Conservation (phyloP, 345 rosid species). For the Eutrema japonicum region DNA sequence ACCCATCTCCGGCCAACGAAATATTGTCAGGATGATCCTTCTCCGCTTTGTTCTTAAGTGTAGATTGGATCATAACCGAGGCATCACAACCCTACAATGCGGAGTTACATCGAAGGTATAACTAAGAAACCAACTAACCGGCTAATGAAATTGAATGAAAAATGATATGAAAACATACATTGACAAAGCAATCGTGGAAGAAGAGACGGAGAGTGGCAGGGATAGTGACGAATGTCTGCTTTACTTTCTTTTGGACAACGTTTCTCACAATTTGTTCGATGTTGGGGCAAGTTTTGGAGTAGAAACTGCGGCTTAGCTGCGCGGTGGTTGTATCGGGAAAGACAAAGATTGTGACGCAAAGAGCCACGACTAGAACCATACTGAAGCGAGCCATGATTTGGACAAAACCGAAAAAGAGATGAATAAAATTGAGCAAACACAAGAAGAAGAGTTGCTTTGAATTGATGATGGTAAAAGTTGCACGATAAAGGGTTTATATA, state of each 20-base stretch:
- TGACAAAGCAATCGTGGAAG: slow-evolving; percentile 83
- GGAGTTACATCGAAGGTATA: not conserved
- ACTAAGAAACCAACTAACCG: not conserved
- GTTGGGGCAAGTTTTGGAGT: slow-evolving; percentile 65
- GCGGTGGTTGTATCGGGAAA: slow-evolving; percentile 52
- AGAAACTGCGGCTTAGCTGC: slow-evolving; percentile 56
- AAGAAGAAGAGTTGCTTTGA: slow-evolving; percentile 25
- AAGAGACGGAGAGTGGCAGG: slow-evolving; percentile 81
- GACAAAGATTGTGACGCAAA: slow-evolving; percentile 46
- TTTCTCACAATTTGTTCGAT: slow-evolving; percentile 65
- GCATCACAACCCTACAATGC: slow-evolving; percentile 71
- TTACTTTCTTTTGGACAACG: slow-evolving; percentile 53
- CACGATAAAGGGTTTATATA: slow-evolving; percentile 31
- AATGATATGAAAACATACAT: slow-evolving; percentile 43
- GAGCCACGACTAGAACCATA: slow-evolving; percentile 37
- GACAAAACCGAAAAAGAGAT: not conserved
- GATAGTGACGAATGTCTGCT: slow-evolving; percentile 62
- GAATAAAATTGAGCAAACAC: slow-evolving; percentile 13
- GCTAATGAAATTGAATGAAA: not conserved
- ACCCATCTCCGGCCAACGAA: slow-evolving; percentile 81
- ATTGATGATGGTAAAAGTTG: slow-evolving; percentile 32
- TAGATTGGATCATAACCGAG: slow-evolving; percentile 62
- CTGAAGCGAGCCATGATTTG: slow-evolving; percentile 38
- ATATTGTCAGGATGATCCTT: slow-evolving; percentile 79
- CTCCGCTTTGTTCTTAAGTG: slow-evolving; percentile 60